Base-by-base conservation (phyloP, 2,329 filamentous ascomycete genomes). In the Dryadomyces quercivorus region DNA sequence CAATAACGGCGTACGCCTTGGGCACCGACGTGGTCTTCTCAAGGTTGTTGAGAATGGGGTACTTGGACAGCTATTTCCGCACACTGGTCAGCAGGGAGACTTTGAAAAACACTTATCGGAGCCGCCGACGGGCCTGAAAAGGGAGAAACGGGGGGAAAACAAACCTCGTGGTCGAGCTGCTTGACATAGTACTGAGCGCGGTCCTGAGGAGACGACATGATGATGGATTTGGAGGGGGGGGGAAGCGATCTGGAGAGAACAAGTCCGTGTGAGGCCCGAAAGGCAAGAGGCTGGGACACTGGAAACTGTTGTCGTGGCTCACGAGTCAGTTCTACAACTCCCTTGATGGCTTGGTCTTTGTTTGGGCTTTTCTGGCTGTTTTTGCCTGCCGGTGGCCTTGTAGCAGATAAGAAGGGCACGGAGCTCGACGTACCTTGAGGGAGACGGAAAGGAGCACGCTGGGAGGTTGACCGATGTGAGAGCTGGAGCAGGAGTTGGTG, bases 1-100 rank as follows among this genome's bases (percentile, higher is more conserved):
- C 88, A 63, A 92, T 83, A 66, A 87, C 78, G 61, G 82, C 85
- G 69, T 94, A 93, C 65, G 87, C 85, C 78, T 94, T 94, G 67
- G 88, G 88, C 51, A 93, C 79, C 56, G 80, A 83, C 60, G 85
- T 86, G 71, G 87, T 83, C 78, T 84, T 87, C 81, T 94, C 88
- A 65, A 93, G 79, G 74, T 92, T 89, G 79, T 84, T 86, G 69
- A 93, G 80, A 65, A 78, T 72, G 63, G 85, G 85, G 75, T 93
- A 93, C 72, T 91, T 92, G 70, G 86, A 88, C 62, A 93, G 83
- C 88, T 93, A 69, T 63, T 56, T 2, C n/a, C 20, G 51, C 8
- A 40, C 12, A n/a, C 20, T 13, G 44, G 22, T 57, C 46, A 53
- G 53, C 18, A 12, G 22, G 16, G 15, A 16, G 34, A 22, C 48